Evolutionary conservation across 2,329 filamentous ascomycete genomes (phyloP).

Genomic region (Bisporella sp.): DNA sequence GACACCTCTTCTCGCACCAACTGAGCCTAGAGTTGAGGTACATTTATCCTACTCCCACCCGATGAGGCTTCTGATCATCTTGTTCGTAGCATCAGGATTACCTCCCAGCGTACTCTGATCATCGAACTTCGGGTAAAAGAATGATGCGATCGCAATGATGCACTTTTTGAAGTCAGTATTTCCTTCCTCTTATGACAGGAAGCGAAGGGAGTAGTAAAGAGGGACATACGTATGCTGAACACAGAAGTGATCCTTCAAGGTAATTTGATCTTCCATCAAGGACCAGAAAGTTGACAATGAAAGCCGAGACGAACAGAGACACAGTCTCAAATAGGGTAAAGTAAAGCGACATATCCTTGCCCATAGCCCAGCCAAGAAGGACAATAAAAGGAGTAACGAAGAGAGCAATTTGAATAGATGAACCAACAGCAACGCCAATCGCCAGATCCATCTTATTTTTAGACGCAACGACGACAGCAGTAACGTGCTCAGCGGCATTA

Average conservation of each 20-base stretch:
- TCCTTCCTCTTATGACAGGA: too few relatives aligned
- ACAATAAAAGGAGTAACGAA: slow-evolving; percentile 66
- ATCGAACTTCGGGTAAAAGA: slow-evolving; percentile 52
- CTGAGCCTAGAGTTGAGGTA: too few relatives aligned
- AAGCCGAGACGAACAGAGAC: slow-evolving; percentile 73
- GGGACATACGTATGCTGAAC: slow-evolving; percentile 49
- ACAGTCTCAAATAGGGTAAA: slow-evolving; percentile 88
- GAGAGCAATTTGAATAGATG: slow-evolving; percentile 64
- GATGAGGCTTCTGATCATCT: slow-evolving; percentile 15
- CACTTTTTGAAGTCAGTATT: too few relatives aligned
- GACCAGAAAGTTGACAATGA: slow-evolving; percentile 84
- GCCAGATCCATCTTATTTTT: slow-evolving; percentile 74
- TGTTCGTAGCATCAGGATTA: slow-evolving; percentile 19
- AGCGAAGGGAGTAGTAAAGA: too few relatives aligned
- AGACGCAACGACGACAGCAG: slow-evolving; percentile 61
- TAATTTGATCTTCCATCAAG: slow-evolving; percentile 83
- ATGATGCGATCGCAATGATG: slow-evolving; percentile 60
- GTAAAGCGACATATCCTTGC: slow-evolving; percentile 68
- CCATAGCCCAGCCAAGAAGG: slow-evolving; percentile 63
- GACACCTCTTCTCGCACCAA: too few relatives aligned
- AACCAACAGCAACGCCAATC: slow-evolving; percentile 65
- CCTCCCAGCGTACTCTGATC: slow-evolving; percentile 37
- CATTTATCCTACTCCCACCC: background rate
- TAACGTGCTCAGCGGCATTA: slow-evolving; percentile 68
- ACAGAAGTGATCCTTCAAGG: slow-evolving; percentile 67